These are phyloP conservation scores for Aspergillus indologenus DNA, from an alignment of 495 filamentous ascomycete genomes.

Conservation along the genomic window DNA sequence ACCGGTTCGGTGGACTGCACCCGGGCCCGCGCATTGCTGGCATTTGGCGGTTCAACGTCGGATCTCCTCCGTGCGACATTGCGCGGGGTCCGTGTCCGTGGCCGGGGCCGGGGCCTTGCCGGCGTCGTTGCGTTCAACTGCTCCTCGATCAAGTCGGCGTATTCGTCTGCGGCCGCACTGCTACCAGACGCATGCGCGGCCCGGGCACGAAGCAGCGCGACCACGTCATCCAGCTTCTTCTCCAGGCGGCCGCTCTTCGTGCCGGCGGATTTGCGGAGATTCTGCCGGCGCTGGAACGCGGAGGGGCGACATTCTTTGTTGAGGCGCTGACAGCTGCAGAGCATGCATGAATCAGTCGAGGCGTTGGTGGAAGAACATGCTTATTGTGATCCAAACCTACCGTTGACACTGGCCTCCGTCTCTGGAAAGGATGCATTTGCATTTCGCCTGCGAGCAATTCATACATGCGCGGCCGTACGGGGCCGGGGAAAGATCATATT, in stretches of 20 bases:
- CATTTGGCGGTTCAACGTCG: too few species aligned
- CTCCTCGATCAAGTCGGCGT: constrained; percentile 1
- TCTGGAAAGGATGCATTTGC: constrained; percentile 3
- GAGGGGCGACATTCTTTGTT: constrained; percentile 3
- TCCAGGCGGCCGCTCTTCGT: background rate
- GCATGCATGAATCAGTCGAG: background rate
- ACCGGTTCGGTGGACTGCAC: background rate
- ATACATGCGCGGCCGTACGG: constrained; percentile 4
- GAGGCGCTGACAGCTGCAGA: constrained; percentile 1
- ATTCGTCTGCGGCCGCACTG: background rate
- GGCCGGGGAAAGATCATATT: constrained; percentile 2
- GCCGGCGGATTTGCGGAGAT: background rate
- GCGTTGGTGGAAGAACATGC: too few species aligned
- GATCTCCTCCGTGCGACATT: background rate
- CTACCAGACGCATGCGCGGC: background rate
- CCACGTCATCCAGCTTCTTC: constrained; percentile 3
- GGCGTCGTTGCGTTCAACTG: background rate
- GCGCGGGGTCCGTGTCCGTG: background rate
- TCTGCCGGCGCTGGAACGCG: background rate
- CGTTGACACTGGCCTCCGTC: constrained; percentile 1
- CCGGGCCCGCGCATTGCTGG: too few species aligned
- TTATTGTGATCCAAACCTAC: background rate
- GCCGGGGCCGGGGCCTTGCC: background rate
- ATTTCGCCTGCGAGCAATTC: constrained; percentile 3
- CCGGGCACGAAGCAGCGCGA: constrained; percentile 2